Conservation (phyloP, 345 rosid genomes). For the Aquilaria yunnanensis region DNA sequence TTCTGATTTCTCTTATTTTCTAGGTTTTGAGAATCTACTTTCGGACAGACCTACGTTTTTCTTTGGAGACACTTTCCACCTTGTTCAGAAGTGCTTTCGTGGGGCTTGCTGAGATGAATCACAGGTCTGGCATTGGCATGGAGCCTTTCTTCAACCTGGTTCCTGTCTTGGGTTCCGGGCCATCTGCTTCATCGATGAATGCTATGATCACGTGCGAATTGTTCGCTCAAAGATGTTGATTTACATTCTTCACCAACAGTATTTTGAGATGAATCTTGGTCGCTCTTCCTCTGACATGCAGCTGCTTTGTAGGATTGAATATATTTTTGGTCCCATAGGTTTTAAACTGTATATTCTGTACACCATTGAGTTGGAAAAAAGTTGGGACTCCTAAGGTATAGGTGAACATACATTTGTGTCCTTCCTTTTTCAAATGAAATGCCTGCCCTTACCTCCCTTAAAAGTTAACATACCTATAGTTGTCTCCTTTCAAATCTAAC, state of each 20-base stretch:
- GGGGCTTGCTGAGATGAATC: conserved; percentile 40
- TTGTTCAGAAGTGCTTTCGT: conserved; percentile 31
- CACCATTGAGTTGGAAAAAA: too few relatives aligned
- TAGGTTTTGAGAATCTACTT: conserved; percentile 65
- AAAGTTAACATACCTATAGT: too few relatives aligned
- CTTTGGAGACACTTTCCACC: conserved; percentile 31
- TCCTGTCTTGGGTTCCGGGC: conserved; percentile 66
- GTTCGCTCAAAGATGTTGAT: conserved; percentile 49
- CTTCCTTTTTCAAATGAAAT: too few relatives aligned
- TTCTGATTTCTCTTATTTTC: neutral
- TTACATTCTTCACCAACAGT: neutral
- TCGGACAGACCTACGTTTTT: conserved; percentile 39
- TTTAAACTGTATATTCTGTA: too few relatives aligned
- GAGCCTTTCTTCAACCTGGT: conserved; percentile 52
- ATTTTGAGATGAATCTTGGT: neutral
- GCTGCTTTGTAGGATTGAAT: too few relatives aligned
- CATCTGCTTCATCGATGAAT: conserved; percentile 43
- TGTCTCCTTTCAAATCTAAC: too few relatives aligned
- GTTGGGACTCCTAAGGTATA: too few relatives aligned
- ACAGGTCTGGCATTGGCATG: conserved; percentile 13
- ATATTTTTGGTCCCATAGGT: too few relatives aligned
- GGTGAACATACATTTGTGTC: too few relatives aligned
- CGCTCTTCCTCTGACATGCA: too few relatives aligned
- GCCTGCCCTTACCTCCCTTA: too few relatives aligned
- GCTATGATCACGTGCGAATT: conserved; percentile 67